Evolutionary conservation across 1,284 basidiomycete species (phyloP).

Genomic region (Puccinia polysora): DNA sequence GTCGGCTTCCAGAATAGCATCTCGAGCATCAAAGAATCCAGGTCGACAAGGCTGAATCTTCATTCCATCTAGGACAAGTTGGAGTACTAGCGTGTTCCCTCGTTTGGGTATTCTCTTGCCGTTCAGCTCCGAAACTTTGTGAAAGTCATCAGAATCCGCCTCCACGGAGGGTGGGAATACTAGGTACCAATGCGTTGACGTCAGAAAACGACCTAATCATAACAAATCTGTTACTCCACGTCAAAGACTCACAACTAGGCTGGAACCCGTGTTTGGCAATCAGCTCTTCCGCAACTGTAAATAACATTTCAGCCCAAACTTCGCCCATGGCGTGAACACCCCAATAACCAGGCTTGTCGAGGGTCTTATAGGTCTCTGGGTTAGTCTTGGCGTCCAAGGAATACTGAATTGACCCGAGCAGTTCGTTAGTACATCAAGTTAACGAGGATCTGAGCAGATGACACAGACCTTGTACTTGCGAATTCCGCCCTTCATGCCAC

Average conservation of each 20-base stretch:
- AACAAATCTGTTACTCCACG: constrained; percentile 43
- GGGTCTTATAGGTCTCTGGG: constrained; percentile 90
- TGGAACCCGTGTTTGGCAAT: constrained; percentile 50
- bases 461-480: constrained; percentile 65
- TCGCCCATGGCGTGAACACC: constrained; percentile 77
- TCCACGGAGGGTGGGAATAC: constrained; percentile 69
- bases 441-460: background rate
- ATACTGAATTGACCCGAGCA: constrained; percentile 51
- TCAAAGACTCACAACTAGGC: constrained; percentile 47
- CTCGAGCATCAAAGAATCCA: constrained; percentile 79
- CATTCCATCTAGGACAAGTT: constrained; percentile 86
- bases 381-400: constrained; percentile 65
- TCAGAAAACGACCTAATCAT: constrained; percentile 46
- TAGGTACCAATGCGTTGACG: constrained; percentile 69
- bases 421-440: background rate
- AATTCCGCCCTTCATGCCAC: constrained; percentile 72
- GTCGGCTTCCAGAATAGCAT: constrained; percentile 90
- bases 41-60: constrained; percentile 86
- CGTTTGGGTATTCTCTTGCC: constrained; percentile 76
- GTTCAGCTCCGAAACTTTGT: constrained; percentile 51
- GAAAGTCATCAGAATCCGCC: constrained; percentile 62
- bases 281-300: constrained; percentile 56
- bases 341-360: constrained; percentile 88
- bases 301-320: constrained; percentile 93
- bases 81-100: constrained; percentile 79